Evolutionary conservation across 768 basidiomycete genomes (phyloP), one percentile per base, ranked within the genome.

Genomic region (Boletus huronensis): DNA sequence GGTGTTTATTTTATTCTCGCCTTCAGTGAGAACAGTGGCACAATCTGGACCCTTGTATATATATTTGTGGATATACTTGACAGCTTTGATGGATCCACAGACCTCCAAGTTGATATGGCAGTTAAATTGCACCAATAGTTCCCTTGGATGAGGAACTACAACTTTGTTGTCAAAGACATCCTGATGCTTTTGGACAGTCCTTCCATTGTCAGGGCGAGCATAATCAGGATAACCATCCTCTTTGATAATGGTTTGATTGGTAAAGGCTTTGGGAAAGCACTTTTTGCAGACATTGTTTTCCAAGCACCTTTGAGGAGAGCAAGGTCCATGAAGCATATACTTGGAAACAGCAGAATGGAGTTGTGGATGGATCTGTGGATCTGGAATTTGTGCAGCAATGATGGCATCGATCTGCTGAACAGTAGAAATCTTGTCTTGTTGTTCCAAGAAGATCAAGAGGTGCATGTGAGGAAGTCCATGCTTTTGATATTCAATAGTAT

Each of bases 401-500:
- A 44, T 10, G 0, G 26, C 26, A 44, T 44, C 16, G 0, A 44
- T 2, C 2, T 44, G 26, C 2, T 43, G 3, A 3, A 44, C 17
- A 28, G 17, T 17, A 0, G 2, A 2, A n/a, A 44, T 44, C 5
- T 28, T 44, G 17, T 44, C 8, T 11, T 44, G 16, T 2, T 16
- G 0, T 3, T 52, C 29, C 17, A 49, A n/a, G 16, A 52, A 52
- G 1, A 55, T 16, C 11, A 52, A 16, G 0, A 54, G 47, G 4
- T 55, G 17, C 29, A 44, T 44, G 1, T 55, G 34, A 21, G 42
- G 6, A 0, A 54, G 38, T 16, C 23, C 44, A 14, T 2, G 2
- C 19, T 46, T 55, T 16, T 55, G 54, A 28, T 55, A 51, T 54
- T 85, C 78, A 50, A 82, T 81, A 11, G 73, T 75, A 52, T 80